phyloP scores from a whole-genome alignment of 176 grass and related monocot genomes.

The Elymus sibiricus region DNA sequence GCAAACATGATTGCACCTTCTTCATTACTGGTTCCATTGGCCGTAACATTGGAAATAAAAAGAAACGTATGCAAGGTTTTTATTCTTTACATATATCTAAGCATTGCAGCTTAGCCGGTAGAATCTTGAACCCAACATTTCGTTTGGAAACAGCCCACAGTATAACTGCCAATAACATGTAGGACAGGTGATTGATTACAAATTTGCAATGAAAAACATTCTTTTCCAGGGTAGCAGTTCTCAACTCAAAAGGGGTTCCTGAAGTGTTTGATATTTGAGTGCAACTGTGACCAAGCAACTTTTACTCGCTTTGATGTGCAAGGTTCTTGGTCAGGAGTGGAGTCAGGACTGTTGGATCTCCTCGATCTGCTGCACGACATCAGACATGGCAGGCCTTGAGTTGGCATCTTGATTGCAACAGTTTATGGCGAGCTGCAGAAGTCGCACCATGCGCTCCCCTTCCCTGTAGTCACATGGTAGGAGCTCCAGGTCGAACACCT shows the following conservation, averaged over 20 bases:
- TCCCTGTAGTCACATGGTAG: not conserved
- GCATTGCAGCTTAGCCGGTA: not conserved
- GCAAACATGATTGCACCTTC: too few species aligned
- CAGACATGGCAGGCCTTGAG: not conserved
- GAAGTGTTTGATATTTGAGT: not conserved
- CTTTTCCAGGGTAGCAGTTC: not conserved
- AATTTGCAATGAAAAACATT: not conserved
- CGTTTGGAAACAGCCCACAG: not conserved
- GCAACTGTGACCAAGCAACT: not conserved
- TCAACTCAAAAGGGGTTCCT: not conserved
- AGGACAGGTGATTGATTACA: not conserved
- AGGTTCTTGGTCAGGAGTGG: not conserved
- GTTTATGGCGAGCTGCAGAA: not conserved
- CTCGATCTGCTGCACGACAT: not conserved
- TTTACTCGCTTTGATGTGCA: not conserved
- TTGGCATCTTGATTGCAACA: not conserved
- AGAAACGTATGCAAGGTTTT: too few species aligned
- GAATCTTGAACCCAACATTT: not conserved
- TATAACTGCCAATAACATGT: not conserved
- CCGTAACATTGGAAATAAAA: too few species aligned
- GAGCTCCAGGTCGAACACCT: not conserved
- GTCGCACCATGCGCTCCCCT: not conserved
- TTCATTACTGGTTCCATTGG: too few species aligned
- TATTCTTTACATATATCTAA: too few species aligned
- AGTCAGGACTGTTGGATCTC: not conserved